phyloP scores from a whole-genome alignment of 108 stramenopile species.

The Chaetoceros muelleri region DNA sequence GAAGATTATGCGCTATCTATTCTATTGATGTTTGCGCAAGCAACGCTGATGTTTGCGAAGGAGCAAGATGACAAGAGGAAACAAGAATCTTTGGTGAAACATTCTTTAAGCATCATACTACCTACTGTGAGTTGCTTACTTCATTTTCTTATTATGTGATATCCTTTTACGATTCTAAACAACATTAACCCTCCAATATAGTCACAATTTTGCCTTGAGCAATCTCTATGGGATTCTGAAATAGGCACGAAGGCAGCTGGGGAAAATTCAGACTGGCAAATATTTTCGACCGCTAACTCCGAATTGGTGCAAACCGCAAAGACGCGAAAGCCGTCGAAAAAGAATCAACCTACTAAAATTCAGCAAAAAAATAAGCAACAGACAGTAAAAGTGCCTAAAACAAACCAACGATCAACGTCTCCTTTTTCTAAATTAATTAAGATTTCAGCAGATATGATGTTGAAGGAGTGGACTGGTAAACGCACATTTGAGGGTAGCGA shows the following conservation, averaged over 20 bases:
- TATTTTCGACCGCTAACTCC: not conserved
- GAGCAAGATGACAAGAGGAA: slow-evolving; percentile 15
- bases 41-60: slow-evolving; percentile 36
- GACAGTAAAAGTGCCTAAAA: not conserved
- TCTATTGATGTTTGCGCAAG: slow-evolving; percentile 41
- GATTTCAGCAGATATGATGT: slow-evolving; percentile 18
- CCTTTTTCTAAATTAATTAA: slow-evolving; percentile 11
- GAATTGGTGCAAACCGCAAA: not conserved
- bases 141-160: not conserved
- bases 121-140: slow-evolving; percentile 48
- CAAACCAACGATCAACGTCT: not conserved
- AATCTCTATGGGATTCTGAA: slow-evolving; percentile 47
- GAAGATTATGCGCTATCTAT: slow-evolving; percentile 47
- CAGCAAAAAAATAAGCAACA: not conserved
- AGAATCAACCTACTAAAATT: slow-evolving; percentile 3
- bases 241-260: slow-evolving; percentile 34
- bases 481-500: slow-evolving; percentile 6
- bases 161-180: not conserved
- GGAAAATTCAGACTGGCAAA: slow-evolving; percentile 11
- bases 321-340: not conserved
- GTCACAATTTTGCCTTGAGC: slow-evolving; percentile 43
- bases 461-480: slow-evolving; percentile 26
- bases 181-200: slow-evolving; percentile 5
- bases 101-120: slow-evolving; percentile 50
- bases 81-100: slow-evolving; percentile 19